A percentile compares a stretch with the other conserved stretches of the same genome.
Conservation (phyloP, 306 rosid species). For the Castanea mollissima region DNA sequence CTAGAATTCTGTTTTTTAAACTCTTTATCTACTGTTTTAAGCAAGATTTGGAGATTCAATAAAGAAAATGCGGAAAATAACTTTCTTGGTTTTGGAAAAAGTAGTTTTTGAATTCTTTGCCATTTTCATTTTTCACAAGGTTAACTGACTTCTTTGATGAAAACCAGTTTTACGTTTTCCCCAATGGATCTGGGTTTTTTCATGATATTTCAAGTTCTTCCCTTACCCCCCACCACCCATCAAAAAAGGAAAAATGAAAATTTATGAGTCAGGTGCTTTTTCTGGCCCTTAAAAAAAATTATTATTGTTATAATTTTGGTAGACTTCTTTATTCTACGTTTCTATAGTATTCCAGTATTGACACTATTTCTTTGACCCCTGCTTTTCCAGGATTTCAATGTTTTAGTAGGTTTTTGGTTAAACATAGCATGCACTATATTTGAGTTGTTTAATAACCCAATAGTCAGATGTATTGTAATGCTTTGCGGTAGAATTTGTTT, state of each 20-base stretch:
- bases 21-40: neutral
- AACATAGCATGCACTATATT: neutral
- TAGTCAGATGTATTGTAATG: neutral
- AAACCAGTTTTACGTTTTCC: neutral
- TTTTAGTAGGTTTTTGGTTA: neutral
- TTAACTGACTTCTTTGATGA: neutral
- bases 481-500: neutral
- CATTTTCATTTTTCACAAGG: neutral
- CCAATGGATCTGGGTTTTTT: neutral
- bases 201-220: neutral
- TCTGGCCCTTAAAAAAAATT: too few relatives aligned
- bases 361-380: neutral
- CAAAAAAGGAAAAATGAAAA: neutral
- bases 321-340: neutral
- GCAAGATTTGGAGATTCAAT: neutral
- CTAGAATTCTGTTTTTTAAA: neutral
- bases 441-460: neutral
- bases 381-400: neutral
- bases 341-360: neutral
- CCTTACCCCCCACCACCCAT: too few relatives aligned
- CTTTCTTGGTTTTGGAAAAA: neutral
- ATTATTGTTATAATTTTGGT: neutral
- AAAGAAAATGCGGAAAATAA: too few relatives aligned
- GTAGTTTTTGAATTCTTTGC: neutral
- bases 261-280: neutral